Percentiles rank a stretch among this genome's conserved stretches.
These are phyloP conservation scores for Triticum urartu DNA, from an alignment of 176 grass and related monocot genomes.

Conservation along the genomic window DNA sequence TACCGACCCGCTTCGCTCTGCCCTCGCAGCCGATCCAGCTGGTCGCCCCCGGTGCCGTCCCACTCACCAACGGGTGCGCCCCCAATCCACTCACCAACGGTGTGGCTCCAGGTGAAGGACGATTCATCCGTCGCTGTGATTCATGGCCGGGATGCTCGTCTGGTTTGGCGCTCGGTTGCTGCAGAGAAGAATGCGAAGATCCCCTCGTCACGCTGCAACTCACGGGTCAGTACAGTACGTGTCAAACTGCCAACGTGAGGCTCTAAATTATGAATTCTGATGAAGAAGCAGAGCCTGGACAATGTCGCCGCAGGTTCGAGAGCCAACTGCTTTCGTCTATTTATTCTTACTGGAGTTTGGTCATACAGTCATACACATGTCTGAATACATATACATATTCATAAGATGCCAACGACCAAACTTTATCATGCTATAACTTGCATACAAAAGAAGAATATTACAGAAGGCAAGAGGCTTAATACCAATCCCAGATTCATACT, in stretches of 20 bases:
- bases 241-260: constrained; percentile 37
- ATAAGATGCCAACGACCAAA: background rate
- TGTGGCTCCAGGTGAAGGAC: no score
- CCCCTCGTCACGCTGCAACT: constrained; percentile 51
- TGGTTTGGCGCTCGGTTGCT: constrained; percentile 31
- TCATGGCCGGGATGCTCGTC: background rate
- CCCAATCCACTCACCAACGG: no score
- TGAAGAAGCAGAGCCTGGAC: constrained; percentile 45
- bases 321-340: background rate
- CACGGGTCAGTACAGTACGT: constrained; percentile 45
- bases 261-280: constrained; percentile 17
- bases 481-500: background rate
- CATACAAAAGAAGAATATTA: background rate
- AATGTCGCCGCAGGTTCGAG: constrained; percentile 49
- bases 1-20: no score
- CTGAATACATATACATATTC: background rate
- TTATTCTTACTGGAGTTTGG: background rate
- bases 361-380: background rate
- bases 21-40: no score
- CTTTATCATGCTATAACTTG: background rate
- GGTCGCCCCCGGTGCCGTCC: no score
- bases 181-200: background rate
- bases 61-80: no score
- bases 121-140: background rate
- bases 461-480: background rate